Percentiles rank a stretch among this genome's conserved stretches.
phyloP scores from a whole-genome alignment of 805 yeast species.

The Ogataea saltuana region DNA sequence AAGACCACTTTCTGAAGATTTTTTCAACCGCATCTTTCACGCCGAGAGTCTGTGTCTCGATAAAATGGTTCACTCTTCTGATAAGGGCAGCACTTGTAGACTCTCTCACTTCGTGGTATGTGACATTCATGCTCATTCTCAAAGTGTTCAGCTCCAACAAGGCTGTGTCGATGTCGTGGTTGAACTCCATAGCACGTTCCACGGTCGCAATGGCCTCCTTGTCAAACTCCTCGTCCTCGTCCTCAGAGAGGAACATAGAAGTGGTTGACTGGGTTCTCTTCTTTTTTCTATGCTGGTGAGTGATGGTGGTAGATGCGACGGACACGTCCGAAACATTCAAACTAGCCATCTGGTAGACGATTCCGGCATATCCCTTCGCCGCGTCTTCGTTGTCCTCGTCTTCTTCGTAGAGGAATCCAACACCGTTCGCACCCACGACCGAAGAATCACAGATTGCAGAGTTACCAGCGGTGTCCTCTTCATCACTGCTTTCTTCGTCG shows the following conservation, averaged over 20 bases:
- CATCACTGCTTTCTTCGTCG: conserved; percentile 30
- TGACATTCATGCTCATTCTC: conserved; percentile 96
- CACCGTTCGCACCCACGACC: conserved; percentile 50
- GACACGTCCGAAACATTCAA: conserved; percentile 55
- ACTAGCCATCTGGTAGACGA: conserved; percentile 44
- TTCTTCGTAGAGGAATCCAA: conserved; percentile 50
- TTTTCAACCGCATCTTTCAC: conserved; percentile 75
- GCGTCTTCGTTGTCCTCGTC: conserved; percentile 46
- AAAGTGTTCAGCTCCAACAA: conserved; percentile 87
- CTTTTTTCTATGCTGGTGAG: conserved; percentile 38
- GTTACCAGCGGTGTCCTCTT: conserved; percentile 20
- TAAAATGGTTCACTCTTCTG: conserved; percentile 67
- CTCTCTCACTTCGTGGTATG: conserved; percentile 86
- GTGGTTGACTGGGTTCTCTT: conserved; percentile 40
- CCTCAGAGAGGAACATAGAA: conserved; percentile 41
- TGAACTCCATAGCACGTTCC: conserved; percentile 85
- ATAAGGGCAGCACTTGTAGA: conserved; percentile 79
- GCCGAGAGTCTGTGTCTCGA: conserved; percentile 73
- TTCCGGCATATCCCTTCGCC: conserved; percentile 39
- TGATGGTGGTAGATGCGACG: conserved; percentile 47
- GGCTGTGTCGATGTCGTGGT: conserved; percentile 93
- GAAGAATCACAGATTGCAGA: conserved; percentile 28
- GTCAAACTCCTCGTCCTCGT: conserved; percentile 65
- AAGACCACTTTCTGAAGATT: conserved; percentile 79
- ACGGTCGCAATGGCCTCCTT: conserved; percentile 93